Percentiles rank a stretch among this genome's conserved stretches.
phyloP scores from a whole-genome alignment of 2,329 filamentous ascomycete species.

The Pestalotiopsis sp. region DNA sequence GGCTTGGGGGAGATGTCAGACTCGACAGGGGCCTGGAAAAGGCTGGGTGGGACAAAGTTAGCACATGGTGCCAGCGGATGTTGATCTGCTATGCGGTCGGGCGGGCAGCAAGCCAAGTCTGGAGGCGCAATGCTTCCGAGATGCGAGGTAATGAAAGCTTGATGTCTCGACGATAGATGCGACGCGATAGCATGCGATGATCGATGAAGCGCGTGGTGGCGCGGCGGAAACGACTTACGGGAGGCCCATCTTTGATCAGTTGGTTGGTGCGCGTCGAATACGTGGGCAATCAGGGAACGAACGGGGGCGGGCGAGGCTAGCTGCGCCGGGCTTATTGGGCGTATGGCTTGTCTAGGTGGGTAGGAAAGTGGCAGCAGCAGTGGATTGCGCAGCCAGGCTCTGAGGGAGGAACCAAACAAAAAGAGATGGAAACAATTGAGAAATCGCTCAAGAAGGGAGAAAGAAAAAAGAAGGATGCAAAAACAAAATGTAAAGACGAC shows the following conservation, averaged over 20 bases:
- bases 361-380: neutral
- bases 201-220: conserved; percentile 5
- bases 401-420: neutral
- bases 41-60: conserved; percentile 30
- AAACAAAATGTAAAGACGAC: neutral
- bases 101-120: neutral
- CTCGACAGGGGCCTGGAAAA: conserved; percentile 49
- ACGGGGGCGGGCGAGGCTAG: conserved; percentile 5
- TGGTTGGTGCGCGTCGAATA: conserved; percentile 6
- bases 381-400: neutral
- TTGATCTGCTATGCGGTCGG: neutral
- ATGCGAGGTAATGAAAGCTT: neutral
- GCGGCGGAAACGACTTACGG: conserved; percentile 15
- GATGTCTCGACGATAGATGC: neutral
- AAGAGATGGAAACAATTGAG: neutral
- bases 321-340: neutral
- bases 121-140: neutral
- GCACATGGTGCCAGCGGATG: neutral
- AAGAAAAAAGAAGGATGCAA: neutral
- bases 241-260: conserved; percentile 13
- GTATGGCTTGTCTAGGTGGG: neutral
- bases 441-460: neutral
- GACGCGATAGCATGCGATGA: conserved; percentile 4
- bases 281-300: neutral
- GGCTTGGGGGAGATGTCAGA: conserved; percentile 43